Conservation (phyloP, 129 eudicot species). For the Mikania micrantha region DNA sequence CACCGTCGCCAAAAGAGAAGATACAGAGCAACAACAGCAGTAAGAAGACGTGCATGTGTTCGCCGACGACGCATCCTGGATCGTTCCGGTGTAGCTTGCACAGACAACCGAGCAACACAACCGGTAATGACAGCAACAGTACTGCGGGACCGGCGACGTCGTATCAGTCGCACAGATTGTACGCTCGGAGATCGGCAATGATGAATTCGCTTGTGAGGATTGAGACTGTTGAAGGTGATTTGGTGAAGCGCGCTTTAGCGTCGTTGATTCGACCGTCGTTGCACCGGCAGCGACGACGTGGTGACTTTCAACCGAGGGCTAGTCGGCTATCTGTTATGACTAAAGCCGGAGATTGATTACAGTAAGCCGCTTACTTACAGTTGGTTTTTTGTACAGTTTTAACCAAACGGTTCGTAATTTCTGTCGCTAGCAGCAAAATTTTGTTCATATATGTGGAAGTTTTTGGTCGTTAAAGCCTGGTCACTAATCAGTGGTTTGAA, state of each 20-base stretch:
- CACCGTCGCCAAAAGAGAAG: constrained; percentile 8
- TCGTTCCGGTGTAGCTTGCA: constrained; percentile 77
- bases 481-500: not conserved
- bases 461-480: not conserved
- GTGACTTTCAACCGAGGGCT: constrained; percentile 52
- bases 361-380: not conserved
- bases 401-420: not conserved
- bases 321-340: constrained; percentile 64
- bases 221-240: constrained; percentile 63
- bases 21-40: constrained; percentile 22
- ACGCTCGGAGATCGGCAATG: constrained; percentile 73
- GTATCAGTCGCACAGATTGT: constrained; percentile 34
- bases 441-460: constrained; percentile 13
- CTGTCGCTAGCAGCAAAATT: not conserved
- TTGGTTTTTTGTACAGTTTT: constrained; percentile 1
- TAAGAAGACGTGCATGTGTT: constrained; percentile 65
- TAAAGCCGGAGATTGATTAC: constrained; percentile 23
- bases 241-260: constrained; percentile 55
- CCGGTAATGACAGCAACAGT: not conserved
- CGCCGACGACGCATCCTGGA: constrained; percentile 86
- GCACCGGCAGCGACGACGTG: constrained; percentile 46
- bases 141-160: no score
- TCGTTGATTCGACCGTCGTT: constrained; percentile 67
- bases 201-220: constrained; percentile 58
- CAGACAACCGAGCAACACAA: constrained; percentile 17